phyloP scores from a whole-genome alignment of 495 filamentous ascomycete genomes.

The Neurospora intermedia region DNA sequence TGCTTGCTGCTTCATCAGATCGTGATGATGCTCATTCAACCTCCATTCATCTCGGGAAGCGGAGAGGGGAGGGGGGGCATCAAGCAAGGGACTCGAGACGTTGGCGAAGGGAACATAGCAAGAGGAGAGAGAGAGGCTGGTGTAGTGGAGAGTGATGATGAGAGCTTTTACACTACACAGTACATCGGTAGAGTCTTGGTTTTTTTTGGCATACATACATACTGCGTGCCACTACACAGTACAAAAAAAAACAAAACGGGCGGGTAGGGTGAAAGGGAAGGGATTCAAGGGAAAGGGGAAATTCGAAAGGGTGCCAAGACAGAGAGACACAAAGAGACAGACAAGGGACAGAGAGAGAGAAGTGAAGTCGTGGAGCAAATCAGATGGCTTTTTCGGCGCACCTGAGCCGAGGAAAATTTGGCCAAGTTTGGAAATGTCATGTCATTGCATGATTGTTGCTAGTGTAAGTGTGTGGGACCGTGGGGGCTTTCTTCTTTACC shows the following conservation, averaged over 20 bases:
- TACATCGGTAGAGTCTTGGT: background rate
- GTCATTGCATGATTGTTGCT: background rate
- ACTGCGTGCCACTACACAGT: too few species aligned
- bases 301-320: background rate
- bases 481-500: too few species aligned
- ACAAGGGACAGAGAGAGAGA: background rate
- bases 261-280: background rate
- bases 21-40: background rate
- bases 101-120: too few species aligned
- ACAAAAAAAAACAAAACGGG: background rate
- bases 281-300: background rate
- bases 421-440: background rate
- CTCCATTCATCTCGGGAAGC: background rate
- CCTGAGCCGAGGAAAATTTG: background rate
- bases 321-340: background rate
- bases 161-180: background rate
- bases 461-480: background rate
- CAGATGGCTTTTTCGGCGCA: background rate
- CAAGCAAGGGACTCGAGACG: background rate
- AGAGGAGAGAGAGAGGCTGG: background rate
- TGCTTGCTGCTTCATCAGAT: background rate
- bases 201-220: too few species aligned
- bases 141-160: background rate
- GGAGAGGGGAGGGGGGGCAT: background rate
- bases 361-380: background rate